These are phyloP conservation scores for Aspergillus panamensis DNA, from an alignment of 495 filamentous ascomycete species.

Conservation along the genomic window DNA sequence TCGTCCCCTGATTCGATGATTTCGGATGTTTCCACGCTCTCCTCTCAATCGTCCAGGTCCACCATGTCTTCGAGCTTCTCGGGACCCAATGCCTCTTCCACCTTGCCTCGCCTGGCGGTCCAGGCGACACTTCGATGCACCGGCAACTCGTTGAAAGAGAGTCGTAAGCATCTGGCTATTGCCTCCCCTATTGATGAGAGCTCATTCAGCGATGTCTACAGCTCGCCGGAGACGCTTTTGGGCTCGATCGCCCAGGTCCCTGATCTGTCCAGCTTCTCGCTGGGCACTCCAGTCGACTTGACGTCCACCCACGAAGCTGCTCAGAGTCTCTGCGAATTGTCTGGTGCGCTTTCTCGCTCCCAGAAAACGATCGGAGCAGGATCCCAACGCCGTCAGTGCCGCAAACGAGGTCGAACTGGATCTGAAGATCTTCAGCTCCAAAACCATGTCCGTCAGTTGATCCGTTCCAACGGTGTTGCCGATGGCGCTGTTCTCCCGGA, in stretches of 20 bases:
- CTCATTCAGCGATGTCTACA: slow-evolving; percentile 45
- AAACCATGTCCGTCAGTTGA: slow-evolving; percentile 65
- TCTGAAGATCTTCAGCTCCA: slow-evolving; percentile 68
- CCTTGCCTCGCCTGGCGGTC: slow-evolving; percentile 64
- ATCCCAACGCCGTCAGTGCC: slow-evolving; percentile 34
- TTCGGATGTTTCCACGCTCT: slow-evolving; percentile 67
- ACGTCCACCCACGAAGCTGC: slow-evolving; percentile 56
- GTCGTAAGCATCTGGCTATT: slow-evolving; percentile 38
- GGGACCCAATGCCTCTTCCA: slow-evolving; percentile 56
- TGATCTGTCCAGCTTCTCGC: slow-evolving; percentile 50
- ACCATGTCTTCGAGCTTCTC: slow-evolving; percentile 71
- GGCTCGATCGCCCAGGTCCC: slow-evolving; percentile 47
- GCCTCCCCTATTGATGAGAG: slow-evolving; percentile 49
- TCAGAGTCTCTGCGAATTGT: slow-evolving; percentile 63
- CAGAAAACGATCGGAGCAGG: slow-evolving; percentile 11
- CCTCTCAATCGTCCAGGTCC: slow-evolving; percentile 63
- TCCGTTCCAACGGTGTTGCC: slow-evolving; percentile 31
- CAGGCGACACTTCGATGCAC: slow-evolving; percentile 81
- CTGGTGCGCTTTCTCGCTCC: slow-evolving; percentile 31
- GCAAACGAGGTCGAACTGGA: slow-evolving; percentile 67
- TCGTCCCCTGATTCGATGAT: slow-evolving; percentile 92
- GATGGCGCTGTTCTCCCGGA: slow-evolving; percentile 39
- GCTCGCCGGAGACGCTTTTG: slow-evolving; percentile 60
- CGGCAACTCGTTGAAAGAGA: slow-evolving; percentile 50
- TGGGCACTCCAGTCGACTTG: slow-evolving; percentile 46